Percentiles rank a stretch among this genome's conserved stretches.
Evolutionary conservation across 2,329 filamentous ascomycete species (phyloP).

Genomic region (Hortaea sp.): DNA sequence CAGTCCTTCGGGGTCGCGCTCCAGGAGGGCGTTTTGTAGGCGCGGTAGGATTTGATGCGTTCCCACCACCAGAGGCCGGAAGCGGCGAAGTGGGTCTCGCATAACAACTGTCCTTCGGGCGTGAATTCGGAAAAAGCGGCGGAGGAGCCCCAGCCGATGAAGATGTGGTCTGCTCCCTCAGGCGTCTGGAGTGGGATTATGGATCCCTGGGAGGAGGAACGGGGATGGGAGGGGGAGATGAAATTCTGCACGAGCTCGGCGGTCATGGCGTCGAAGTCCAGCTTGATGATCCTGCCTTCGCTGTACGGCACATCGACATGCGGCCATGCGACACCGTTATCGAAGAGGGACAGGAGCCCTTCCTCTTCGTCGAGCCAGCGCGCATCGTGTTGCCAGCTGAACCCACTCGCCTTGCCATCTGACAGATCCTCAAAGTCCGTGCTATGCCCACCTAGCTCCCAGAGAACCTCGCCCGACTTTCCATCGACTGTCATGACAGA

Average conservation of each 20-base stretch:
- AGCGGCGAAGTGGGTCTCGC: conserved; percentile 34
- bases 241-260: conserved; percentile 35
- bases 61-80: conserved; percentile 19
- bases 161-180: conserved; percentile 33
- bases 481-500: conserved; percentile 36
- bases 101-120: conserved; percentile 29
- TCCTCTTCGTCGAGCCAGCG: conserved; percentile 31
- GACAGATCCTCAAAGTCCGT: conserved; percentile 34
- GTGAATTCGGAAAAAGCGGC: conserved; percentile 41
- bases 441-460: conserved; percentile 42
- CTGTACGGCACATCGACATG: conserved; percentile 23
- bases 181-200: conserved; percentile 32
- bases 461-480: conserved; percentile 36
- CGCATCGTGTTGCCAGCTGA: conserved; percentile 45
- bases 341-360: conserved; percentile 30
- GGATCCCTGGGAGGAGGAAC: conserved; percentile 41
- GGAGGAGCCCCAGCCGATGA: conserved; percentile 49
- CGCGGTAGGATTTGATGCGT: conserved; percentile 28
- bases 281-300: conserved; percentile 33
- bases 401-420: conserved; percentile 35
- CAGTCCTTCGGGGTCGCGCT: conserved; percentile 14
- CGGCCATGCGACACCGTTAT: conserved; percentile 41
- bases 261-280: conserved; percentile 31
- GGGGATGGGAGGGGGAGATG: conserved; percentile 30
- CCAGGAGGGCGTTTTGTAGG: conserved; percentile 25